Base-by-base conservation (phyloP, 108 stramenopile genomes). In the Cyclotella choctawhatcheeana region DNA sequence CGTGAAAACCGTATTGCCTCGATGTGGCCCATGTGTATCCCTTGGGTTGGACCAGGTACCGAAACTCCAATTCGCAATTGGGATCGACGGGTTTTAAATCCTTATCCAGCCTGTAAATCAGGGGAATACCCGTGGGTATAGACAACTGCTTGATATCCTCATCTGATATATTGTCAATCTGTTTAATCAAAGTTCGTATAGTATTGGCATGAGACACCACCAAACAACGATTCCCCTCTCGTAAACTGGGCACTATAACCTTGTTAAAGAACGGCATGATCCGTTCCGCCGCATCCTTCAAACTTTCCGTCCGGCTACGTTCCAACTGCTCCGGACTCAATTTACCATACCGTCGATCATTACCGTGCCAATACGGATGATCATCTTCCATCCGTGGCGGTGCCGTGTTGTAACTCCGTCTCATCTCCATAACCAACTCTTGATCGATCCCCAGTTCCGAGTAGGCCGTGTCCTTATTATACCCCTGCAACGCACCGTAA, bases 201-300 rank as follows among this genome's bases (percentile, higher is more conserved):
- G 91, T 91, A 69, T 95, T 95, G 37, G 94, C 94, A 64, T 95
- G 91, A 8, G 85, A 87, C 16, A 95, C 93, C 17, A 95, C 81
- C 62, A 95, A 33, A 37, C 89, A 88, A 21, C 85, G 84, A 59
- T 91, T 93, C 13, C 89, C 93, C 48, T 83, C 67, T 32, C 85
- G 77, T 26, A 95, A 67, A 1, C 83, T 75, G 1, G 90, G 89
- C 6, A 82, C 85, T 34, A 93, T 77, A 37, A 88, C 82, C 16
- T 84, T 84, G 45, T 93, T 88, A 82, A 87, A 93, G 61, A 93
- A 93, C 17, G 91, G 91, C 80, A 93, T 81, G 44, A 93, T 93
- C 7, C 91, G 84, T 43, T 88, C 87, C 8, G 91, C 86, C 2
- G 86, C 69, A 64, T 90, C 91, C 63, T 88, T 88, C 40, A 93